Conservation (phyloP, 1,139 yeast species). For the Nakaseomyces uthaithaninus region DNA sequence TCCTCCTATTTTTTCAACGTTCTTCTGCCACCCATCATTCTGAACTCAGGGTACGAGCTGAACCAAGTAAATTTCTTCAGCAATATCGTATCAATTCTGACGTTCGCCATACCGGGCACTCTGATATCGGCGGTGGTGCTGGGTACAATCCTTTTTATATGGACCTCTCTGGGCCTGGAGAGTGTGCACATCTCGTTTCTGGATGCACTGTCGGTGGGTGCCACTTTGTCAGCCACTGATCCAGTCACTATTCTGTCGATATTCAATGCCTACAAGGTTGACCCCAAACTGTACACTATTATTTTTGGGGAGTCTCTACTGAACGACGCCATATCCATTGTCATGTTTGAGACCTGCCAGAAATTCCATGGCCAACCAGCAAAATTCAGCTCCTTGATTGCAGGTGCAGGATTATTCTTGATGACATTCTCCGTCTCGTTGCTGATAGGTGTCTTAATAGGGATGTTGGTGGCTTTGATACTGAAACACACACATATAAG, state of each 20-base stretch:
- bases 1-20: constrained; percentile 91
- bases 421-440: constrained; percentile 93
- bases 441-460: constrained; percentile 80
- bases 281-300: constrained; percentile 91
- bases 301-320: constrained; percentile 93
- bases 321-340: constrained; percentile 97
- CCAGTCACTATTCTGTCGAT: constrained; percentile 96
- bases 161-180: constrained; percentile 90
- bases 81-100: constrained; percentile 82
- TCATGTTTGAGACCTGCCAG: constrained; percentile 98
- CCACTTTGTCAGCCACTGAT: constrained; percentile 95
- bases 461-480: constrained; percentile 80
- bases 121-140: constrained; percentile 83
- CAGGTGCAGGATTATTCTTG: constrained; percentile 87
- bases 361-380: constrained; percentile 86
- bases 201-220: constrained; percentile 95
- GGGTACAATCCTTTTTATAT: constrained; percentile 74
- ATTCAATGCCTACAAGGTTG: constrained; percentile 95
- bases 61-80: constrained; percentile 93
- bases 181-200: constrained; percentile 83
- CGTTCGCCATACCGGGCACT: constrained; percentile 97
- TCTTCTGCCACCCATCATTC: constrained; percentile 87
- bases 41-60: constrained; percentile 92
- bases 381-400: constrained; percentile 68
- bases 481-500: constrained; percentile 89